Percentiles rank a stretch among this genome's conserved stretches.
Evolutionary conservation across 139 green algal genomes (phyloP).

Genomic region (Coelastrella sp.): DNA sequence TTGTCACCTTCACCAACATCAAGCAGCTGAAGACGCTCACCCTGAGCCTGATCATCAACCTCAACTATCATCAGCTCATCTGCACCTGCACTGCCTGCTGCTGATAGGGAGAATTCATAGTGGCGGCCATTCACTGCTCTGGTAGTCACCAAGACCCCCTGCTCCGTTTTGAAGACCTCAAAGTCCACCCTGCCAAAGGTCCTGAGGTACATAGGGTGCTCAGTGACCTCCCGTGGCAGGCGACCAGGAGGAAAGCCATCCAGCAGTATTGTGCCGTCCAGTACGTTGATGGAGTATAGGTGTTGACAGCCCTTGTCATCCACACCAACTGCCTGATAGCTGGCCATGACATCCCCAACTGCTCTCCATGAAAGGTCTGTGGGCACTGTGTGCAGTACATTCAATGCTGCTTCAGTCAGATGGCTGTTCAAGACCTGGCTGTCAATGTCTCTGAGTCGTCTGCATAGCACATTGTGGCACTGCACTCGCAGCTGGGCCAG

Average conservation of each 20-base stretch:
- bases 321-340: slow-evolving; percentile 50
- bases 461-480: slow-evolving; percentile 45
- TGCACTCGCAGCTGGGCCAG: slow-evolving; percentile 1
- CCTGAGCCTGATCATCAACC: background rate
- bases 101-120: slow-evolving; percentile 39
- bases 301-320: background rate
- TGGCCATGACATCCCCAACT: background rate
- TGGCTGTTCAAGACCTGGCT: background rate
- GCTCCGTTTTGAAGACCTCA: slow-evolving; percentile 51
- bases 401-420: background rate
- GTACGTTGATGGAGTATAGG: slow-evolving; percentile 56
- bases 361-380: background rate
- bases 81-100: slow-evolving; percentile 7
- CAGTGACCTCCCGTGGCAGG: slow-evolving; percentile 56
- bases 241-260: slow-evolving; percentile 49
- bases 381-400: slow-evolving; percentile 2
- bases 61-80: slow-evolving; percentile 31
- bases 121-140: slow-evolving; percentile 25
- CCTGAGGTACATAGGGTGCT: slow-evolving; percentile 60
- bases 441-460: slow-evolving; percentile 32
- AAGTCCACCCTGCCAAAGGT: slow-evolving; percentile 64
- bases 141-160: slow-evolving; percentile 45
- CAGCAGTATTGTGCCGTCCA: slow-evolving; percentile 56
- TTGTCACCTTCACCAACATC: slow-evolving; percentile 9
- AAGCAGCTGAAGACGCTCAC: background rate